These are phyloP conservation scores for Asterella californica DNA, from an alignment of 225 moss, liverwort and hornwort genomes.

Conservation along the genomic window DNA sequence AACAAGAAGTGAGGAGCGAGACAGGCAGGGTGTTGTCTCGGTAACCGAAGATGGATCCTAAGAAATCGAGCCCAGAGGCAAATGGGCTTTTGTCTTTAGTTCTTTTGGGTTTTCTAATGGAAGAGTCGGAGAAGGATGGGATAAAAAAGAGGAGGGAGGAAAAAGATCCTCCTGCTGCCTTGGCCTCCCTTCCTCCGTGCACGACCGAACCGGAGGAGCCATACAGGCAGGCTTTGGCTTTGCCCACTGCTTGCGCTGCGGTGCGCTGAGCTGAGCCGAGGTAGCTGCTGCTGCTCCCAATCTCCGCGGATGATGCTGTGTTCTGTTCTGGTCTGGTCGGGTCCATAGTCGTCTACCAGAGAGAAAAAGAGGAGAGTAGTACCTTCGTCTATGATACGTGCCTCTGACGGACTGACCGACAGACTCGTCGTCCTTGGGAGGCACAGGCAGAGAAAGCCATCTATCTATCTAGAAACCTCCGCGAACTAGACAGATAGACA, in stretches of 20 bases:
- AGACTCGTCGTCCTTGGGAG: constrained; percentile 21
- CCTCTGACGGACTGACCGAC: constrained; percentile 26
- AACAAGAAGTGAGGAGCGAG: neutral
- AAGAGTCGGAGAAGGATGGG: constrained; percentile 9
- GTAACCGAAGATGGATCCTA: constrained; percentile 18
- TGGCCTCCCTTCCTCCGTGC: constrained; percentile 16
- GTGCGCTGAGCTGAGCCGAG: constrained; percentile 8
- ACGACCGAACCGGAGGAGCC: constrained; percentile 22
- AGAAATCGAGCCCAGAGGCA: neutral
- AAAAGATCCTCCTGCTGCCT: constrained; percentile 2
- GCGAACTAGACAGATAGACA: constrained; percentile 19
- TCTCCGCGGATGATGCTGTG: constrained; percentile 31
- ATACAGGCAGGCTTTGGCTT: constrained; percentile 18
- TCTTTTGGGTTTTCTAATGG: constrained; percentile 24
- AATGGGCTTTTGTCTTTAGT: constrained; percentile 24
- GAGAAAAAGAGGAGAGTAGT: constrained; percentile 13
- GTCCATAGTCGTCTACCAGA: constrained; percentile 21
- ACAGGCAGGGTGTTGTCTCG: neutral
- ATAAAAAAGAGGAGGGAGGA: constrained; percentile 16
- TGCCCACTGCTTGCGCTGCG: constrained; percentile 21
- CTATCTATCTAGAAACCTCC: constrained; percentile 24
- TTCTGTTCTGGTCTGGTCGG: constrained; percentile 12
- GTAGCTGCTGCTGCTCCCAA: constrained; percentile 25
- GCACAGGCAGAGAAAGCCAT: constrained; percentile 17
- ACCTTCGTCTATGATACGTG: constrained; percentile 21